Evolutionary conservation across 2,329 filamentous ascomycete genomes (phyloP).

Genomic region (Ophiostoma angusticollis): DNA sequence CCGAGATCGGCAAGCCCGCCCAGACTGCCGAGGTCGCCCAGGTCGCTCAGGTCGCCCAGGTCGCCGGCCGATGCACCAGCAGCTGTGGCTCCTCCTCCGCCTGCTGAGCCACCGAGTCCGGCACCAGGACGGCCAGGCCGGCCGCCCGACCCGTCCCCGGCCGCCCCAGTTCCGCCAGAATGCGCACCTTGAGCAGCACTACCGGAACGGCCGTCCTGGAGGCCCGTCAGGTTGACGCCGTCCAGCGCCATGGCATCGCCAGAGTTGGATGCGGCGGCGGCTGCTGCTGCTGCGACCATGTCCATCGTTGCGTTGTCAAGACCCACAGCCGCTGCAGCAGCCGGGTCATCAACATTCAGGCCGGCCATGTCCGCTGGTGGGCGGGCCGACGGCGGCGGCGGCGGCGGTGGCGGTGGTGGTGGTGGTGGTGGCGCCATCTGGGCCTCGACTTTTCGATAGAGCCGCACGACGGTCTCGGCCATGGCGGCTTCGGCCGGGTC

Average conservation of each 20-base stretch:
- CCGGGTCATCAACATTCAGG: conserved; percentile 4
- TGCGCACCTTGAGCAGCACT: neutral
- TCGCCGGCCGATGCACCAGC: neutral
- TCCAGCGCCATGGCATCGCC: conserved; percentile 9
- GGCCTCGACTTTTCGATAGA: conserved; percentile 52
- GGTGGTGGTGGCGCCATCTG: conserved; percentile 34
- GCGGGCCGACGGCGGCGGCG: too few species aligned
- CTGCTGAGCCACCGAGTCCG: neutral
- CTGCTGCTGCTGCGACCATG: conserved; percentile 7
- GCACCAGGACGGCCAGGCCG: too few species aligned
- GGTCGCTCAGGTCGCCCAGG: conserved; percentile 10
- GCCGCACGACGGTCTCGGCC: conserved; percentile 49
- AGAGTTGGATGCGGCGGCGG: neutral
- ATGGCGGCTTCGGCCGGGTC: conserved; percentile 31
- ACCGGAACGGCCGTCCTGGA: neutral
- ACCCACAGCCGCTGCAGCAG: conserved; percentile 1
- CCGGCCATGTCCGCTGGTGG: neutral
- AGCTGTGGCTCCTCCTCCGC: neutral
- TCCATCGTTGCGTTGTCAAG: conserved; percentile 10
- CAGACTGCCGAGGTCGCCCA: conserved; percentile 9
- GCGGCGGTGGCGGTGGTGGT: conserved; percentile 2
- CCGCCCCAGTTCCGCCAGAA: too few species aligned
- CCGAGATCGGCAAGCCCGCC: conserved; percentile 8
- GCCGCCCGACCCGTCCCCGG: neutral
- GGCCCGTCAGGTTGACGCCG: conserved; percentile 1